phyloP scores from a whole-genome alignment of 805 yeast species.

The Candida koratica region DNA sequence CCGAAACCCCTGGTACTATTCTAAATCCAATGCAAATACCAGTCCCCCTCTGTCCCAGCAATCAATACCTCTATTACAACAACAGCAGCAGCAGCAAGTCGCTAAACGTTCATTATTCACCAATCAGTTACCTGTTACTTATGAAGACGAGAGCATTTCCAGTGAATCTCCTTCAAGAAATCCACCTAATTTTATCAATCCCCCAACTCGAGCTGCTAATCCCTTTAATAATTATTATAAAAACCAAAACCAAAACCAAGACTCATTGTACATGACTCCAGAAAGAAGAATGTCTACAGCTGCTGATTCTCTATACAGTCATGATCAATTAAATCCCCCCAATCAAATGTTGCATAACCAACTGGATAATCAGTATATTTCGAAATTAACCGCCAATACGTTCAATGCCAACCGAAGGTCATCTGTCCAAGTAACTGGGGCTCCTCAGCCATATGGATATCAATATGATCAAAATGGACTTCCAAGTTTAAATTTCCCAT shows the following conservation, averaged over 20 bases:
- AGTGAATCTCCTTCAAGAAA: conserved; percentile 12
- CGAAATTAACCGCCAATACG: neutral
- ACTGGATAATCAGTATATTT: neutral
- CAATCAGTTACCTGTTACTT: conserved; percentile 48
- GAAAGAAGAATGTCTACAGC: conserved; percentile 17
- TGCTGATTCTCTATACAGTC: conserved; percentile 9
- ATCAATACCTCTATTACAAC: conserved; percentile 24
- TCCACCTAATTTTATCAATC: conserved; percentile 33
- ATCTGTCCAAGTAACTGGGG: conserved; percentile 13
- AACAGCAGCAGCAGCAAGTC: conserved; percentile 22
- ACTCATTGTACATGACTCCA: conserved; percentile 25
- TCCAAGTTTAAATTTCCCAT: conserved; percentile 1
- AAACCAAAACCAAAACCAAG: conserved; percentile 38
- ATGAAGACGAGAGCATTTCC: conserved; percentile 28
- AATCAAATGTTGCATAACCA: conserved; percentile 5
- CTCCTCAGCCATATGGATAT: conserved; percentile 8
- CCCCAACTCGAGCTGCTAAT: conserved; percentile 44
- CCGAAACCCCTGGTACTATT: conserved; percentile 43
- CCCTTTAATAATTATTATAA: conserved; percentile 43
- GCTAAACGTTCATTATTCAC: conserved; percentile 34
- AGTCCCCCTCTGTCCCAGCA: conserved; percentile 25
- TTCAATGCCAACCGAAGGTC: conserved; percentile 12
- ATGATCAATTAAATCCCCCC: neutral
- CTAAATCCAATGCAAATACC: conserved; percentile 13
- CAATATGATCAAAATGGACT: neutral